A percentile compares a stretch with the other conserved stretches of the same genome.
Conservation (phyloP, 2,329 filamentous ascomycete genomes). For the Alternaria burnsii region DNA sequence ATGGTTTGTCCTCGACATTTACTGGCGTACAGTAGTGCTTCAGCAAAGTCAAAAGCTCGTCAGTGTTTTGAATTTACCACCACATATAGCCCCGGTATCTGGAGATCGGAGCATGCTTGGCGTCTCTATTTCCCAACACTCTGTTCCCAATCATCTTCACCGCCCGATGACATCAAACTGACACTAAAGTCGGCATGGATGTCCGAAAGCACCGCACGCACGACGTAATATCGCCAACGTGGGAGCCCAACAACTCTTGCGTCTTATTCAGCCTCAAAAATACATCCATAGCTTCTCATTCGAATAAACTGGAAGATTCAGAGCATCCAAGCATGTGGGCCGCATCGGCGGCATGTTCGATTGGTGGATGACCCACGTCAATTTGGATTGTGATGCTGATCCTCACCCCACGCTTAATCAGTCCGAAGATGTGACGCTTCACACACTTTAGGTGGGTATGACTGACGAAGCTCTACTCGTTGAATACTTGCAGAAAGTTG, state of each 20-base stretch:
- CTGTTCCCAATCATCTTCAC: not conserved
- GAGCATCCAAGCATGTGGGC: not conserved
- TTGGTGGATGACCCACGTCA: not conserved
- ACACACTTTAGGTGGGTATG: not conserved
- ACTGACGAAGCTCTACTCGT: not conserved
- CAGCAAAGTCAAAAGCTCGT: not conserved
- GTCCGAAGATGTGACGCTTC: not conserved
- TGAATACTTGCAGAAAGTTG: not conserved
- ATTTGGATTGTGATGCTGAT: not conserved
- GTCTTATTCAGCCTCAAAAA: not conserved
- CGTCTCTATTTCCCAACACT: not conserved
- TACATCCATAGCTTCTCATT: not conserved
- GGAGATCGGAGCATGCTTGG: not conserved
- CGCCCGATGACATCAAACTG: conserved; percentile 2
- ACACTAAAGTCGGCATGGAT: not conserved
- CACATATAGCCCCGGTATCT: not conserved
- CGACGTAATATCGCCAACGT: not conserved
- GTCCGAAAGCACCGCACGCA: not conserved
- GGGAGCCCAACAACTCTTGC: not conserved
- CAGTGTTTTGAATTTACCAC: not conserved
- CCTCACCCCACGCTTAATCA: not conserved
- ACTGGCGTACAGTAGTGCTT: not conserved
- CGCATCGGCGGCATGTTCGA: not conserved
- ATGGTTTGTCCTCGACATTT: not conserved
- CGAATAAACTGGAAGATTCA: not conserved